Evolutionary conservation across 2,329 filamentous ascomycete species (phyloP).

Genomic region (Beauveria brongniartii): DNA sequence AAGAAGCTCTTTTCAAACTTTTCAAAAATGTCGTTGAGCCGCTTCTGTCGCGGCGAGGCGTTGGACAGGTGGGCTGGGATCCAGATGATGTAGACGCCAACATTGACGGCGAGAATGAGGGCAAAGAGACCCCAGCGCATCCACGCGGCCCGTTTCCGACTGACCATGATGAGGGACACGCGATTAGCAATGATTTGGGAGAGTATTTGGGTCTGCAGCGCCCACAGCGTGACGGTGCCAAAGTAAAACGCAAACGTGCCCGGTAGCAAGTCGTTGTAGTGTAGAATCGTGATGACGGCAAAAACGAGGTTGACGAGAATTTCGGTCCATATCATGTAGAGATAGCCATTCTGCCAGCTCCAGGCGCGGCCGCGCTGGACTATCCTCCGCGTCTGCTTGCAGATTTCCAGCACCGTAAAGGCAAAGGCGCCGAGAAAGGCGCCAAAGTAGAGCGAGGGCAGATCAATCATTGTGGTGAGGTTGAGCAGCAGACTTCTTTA

Average conservation of each 20-base stretch:
- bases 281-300: slow-evolving; percentile 3
- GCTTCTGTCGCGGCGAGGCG: slow-evolving; percentile 7
- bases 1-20: slow-evolving; percentile 37
- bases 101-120: slow-evolving; percentile 28
- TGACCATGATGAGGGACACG: slow-evolving; percentile 32
- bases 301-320: slow-evolving; percentile 3
- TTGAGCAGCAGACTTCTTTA: no score
- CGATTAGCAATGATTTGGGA: slow-evolving; percentile 39
- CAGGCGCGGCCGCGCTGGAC: slow-evolving; percentile 13
- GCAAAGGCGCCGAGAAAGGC: slow-evolving; percentile 21
- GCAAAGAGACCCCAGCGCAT: slow-evolving; percentile 29
- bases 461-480: slow-evolving; percentile 11
- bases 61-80: slow-evolving; percentile 25
- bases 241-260: neutral
- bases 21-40: slow-evolving; percentile 18
- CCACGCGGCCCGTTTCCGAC: slow-evolving; percentile 23
- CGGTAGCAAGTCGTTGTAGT: neutral
- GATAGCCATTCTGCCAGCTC: slow-evolving; percentile 15
- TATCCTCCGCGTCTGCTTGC: slow-evolving; percentile 17
- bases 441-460: slow-evolving; percentile 19
- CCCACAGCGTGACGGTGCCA: slow-evolving; percentile 14
- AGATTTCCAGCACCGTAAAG: slow-evolving; percentile 18
- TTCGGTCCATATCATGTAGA: slow-evolving; percentile 12
- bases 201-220: slow-evolving; percentile 29
- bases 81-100: slow-evolving; percentile 33